phyloP scores from a whole-genome alignment of 1,284 basidiomycete genomes.

The Trichosporon coremiiforme region DNA sequence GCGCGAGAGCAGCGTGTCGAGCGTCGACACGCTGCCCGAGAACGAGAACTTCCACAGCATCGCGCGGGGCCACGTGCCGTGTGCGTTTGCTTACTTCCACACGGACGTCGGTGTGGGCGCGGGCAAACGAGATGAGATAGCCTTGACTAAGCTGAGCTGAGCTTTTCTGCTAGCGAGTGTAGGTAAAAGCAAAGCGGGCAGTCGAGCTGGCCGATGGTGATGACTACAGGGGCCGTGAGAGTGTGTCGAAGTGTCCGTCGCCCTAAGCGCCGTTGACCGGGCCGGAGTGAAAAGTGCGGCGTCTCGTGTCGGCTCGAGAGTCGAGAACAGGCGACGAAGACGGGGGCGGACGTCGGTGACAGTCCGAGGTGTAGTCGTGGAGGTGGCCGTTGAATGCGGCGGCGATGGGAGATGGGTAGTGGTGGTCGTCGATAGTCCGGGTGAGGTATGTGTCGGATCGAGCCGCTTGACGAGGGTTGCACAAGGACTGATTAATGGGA shows the following conservation, averaged over 20 bases:
- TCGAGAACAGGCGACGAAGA: too few species aligned
- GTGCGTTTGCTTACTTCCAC: conserved; percentile 1
- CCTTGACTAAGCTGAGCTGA: not conserved
- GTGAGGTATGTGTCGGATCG: not conserved
- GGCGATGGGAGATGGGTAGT: not conserved
- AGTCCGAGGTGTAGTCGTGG: not conserved
- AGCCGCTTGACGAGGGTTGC: too few species aligned
- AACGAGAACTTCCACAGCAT: conserved; percentile 58
- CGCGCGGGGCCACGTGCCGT: conserved; percentile 8
- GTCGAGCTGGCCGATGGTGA: too few species aligned
- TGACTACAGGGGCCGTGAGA: too few species aligned
- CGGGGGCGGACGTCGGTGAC: too few species aligned
- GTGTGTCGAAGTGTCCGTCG: too few species aligned
- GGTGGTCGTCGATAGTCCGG: not conserved
- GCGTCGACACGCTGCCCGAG: conserved; percentile 47
- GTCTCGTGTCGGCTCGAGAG: too few species aligned
- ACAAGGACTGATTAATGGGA: not conserved
- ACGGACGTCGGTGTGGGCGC: not conserved
- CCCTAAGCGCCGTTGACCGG: too few species aligned
- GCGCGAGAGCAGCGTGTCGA: conserved; percentile 52
- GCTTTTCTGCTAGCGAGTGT: not conserved
- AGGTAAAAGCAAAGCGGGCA: not conserved
- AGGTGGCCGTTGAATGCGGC: not conserved
- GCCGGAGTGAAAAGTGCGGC: too few species aligned
- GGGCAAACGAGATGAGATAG: not conserved